Base-by-base conservation (phyloP, 192 early-diverging fungal genomes). In the Funneliformis mosseae region DNA sequence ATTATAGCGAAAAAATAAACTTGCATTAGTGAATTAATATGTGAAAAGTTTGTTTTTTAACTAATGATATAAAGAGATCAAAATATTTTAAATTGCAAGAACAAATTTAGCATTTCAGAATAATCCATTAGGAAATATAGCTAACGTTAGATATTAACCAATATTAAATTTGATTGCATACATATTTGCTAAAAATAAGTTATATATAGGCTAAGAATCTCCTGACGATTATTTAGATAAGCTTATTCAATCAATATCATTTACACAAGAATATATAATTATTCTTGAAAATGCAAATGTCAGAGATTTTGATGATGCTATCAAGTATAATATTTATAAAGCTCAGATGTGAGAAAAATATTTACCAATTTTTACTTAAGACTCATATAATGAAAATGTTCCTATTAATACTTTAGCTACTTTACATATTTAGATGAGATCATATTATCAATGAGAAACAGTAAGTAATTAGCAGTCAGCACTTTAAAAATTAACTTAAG, bases 261-360 rank as follows among this genome's bases (percentile, higher is more conserved):
- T n/a, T n/a, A n/a, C n/a, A n/a, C n/a, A n/a, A n/a, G n/a, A n/a
- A n/a, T n/a, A n/a, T n/a, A n/a, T n/a, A n/a, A n/a, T n/a, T n/a
- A n/a, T n/a, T n/a, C n/a, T n/a, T n/a, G n/a, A n/a, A n/a, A n/a
- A n/a, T n/a, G n/a, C n/a, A n/a, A n/a, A n/a, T n/a, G n/a, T n/a
- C n/a, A n/a, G n/a, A n/a, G n/a, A n/a, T n/a, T n/a, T n/a, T n/a
- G n/a, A n/a, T n/a, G n/a, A n/a, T n/a, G n/a, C n/a, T n/a, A n/a
- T n/a, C n/a, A 76, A 62, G 2, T 25, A 50, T 39, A 60, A 76
- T 39, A 76, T 76, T 62, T 76, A 76, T 76, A 76, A 76, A 61
- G 60, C 59, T 21, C 60, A 76, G 62, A 76, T 76, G 28, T 50
- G 59, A 12, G 73, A 33, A 33, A 76, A 76, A 18, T 76, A 76